These are phyloP conservation scores for Suhomyces taliae DNA, from an alignment of 1,139 yeast genomes.

Conservation along the genomic window DNA sequence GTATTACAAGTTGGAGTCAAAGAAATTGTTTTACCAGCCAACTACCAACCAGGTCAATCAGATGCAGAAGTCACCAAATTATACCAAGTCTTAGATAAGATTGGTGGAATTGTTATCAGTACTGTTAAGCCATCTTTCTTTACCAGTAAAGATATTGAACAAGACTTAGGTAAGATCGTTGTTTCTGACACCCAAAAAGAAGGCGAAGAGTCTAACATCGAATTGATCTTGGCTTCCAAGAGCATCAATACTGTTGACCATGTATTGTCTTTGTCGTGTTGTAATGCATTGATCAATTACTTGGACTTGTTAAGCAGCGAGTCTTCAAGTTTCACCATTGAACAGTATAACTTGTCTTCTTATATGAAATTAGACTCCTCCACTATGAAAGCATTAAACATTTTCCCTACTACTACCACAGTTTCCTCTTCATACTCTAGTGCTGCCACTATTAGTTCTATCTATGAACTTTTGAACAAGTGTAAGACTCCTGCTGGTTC, in stretches of 20 bases:
- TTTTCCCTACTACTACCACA: conserved; percentile 58
- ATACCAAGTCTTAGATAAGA: conserved; percentile 63
- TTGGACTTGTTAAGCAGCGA: conserved; percentile 59
- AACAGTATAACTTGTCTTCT: conserved; percentile 67
- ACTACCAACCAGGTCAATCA: conserved; percentile 27
- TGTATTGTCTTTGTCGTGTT: conserved; percentile 41
- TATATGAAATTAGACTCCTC: conserved; percentile 90
- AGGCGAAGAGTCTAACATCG: conserved; percentile 34
- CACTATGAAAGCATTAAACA: conserved; percentile 82
- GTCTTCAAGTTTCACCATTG: conserved; percentile 45
- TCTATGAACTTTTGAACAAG: conserved; percentile 80
- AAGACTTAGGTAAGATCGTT: conserved; percentile 58
- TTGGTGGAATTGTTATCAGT: conserved; percentile 71
- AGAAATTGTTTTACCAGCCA: conserved; percentile 68
- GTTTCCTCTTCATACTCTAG: conserved; percentile 32
- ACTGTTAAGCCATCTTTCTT: conserved; percentile 59
- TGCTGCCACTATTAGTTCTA: conserved; percentile 38
- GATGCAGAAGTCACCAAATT: conserved; percentile 50
- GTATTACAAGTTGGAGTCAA: conserved; percentile 86
- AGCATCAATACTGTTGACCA: conserved; percentile 42
- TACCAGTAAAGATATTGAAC: conserved; percentile 62
- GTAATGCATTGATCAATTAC: conserved; percentile 66
- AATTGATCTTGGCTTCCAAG: conserved; percentile 61
- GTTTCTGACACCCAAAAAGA: conserved; percentile 18
- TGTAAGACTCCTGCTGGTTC: conserved; percentile 89